phyloP scores from a whole-genome alignment of 2,329 filamentous ascomycete genomes.

The Epichloe gansuensis region DNA sequence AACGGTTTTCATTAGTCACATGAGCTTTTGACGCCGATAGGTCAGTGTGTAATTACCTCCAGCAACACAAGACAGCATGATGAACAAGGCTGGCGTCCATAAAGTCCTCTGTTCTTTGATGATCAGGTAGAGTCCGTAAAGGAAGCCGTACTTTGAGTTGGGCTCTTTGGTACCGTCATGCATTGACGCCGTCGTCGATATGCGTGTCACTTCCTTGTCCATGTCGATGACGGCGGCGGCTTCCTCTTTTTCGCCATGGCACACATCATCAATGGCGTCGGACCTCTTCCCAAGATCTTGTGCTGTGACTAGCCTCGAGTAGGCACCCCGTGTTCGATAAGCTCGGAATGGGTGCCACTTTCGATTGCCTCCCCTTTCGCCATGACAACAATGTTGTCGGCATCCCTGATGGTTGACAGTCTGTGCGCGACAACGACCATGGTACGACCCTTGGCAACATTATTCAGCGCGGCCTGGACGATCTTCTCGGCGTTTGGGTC shows the following conservation, averaged over 20 bases:
- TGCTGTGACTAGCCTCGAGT: slow-evolving; percentile 36
- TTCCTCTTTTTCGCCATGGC: slow-evolving; percentile 9
- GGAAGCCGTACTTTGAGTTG: slow-evolving; percentile 13
- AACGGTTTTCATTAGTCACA: neutral
- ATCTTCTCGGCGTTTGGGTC: slow-evolving; percentile 34
- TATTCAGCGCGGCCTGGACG: slow-evolving; percentile 44
- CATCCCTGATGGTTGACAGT: slow-evolving; percentile 45
- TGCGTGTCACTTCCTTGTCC: slow-evolving; percentile 11
- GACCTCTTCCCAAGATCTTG: slow-evolving; percentile 24
- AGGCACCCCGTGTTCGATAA: slow-evolving; percentile 38
- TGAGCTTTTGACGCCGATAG: neutral
- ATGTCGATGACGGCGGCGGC: slow-evolving; percentile 15
- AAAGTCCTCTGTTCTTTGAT: slow-evolving; percentile 19
- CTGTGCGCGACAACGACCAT: slow-evolving; percentile 55
- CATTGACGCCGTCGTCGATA: slow-evolving; percentile 12
- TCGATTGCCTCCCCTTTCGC: slow-evolving; percentile 47
- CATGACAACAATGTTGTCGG: slow-evolving; percentile 55
- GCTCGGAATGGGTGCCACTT: slow-evolving; percentile 47
- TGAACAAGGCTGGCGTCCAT: slow-evolving; percentile 13
- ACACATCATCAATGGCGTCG: slow-evolving; percentile 1
- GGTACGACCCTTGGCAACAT: slow-evolving; percentile 42
- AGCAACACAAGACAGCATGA: slow-evolving; percentile 13
- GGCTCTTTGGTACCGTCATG: slow-evolving; percentile 5
- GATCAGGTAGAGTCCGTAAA: slow-evolving; percentile 19
- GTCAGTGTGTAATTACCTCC: slow-evolving; percentile 13